phyloP scores from a whole-genome alignment of 2,329 filamentous ascomycete species.

The Aureobasidium zeae region DNA sequence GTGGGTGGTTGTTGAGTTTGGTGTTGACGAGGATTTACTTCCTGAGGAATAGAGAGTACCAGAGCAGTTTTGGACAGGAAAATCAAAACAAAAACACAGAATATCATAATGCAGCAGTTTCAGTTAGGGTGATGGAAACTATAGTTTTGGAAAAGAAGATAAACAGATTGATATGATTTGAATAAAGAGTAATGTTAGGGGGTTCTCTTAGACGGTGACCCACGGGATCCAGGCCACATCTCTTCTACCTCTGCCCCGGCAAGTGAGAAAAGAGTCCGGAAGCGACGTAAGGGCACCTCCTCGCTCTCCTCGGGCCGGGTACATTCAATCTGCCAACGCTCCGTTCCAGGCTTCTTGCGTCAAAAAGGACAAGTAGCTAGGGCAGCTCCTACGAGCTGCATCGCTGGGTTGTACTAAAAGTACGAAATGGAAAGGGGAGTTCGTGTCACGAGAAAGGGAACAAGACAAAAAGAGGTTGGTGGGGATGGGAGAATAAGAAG shows the following conservation, averaged over 20 bases:
- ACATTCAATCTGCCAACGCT: slow-evolving; percentile 36
- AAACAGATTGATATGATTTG: not conserved
- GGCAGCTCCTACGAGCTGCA: slow-evolving; percentile 35
- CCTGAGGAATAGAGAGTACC: not conserved
- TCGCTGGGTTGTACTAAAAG: slow-evolving; percentile 29
- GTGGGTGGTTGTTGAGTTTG: slow-evolving; percentile 73
- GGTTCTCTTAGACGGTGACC: slow-evolving; percentile 29
- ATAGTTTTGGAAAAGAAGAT: no score
- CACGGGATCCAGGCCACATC: slow-evolving; percentile 18
- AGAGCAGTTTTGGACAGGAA: not conserved
- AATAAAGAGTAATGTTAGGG: slow-evolving; percentile 18
- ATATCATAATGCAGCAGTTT: not conserved
- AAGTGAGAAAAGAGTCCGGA: not conserved
- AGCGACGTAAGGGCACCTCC: slow-evolving; percentile 15
- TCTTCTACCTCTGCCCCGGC: slow-evolving; percentile 30
- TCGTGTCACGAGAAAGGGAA: no score
- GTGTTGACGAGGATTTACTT: slow-evolving; percentile 20
- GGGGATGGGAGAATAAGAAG: not conserved
- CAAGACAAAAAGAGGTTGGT: not conserved
- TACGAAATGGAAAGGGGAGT: no score
- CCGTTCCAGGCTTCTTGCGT: slow-evolving; percentile 35
- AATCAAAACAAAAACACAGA: not conserved
- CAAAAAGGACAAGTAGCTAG: slow-evolving; percentile 28
- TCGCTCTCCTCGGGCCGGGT: not conserved
- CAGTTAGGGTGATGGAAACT: no score